These are phyloP conservation scores for Phycomyces blakesleeanus DNA, from an alignment of 192 early-diverging fungal species.

Conservation along the genomic window DNA sequence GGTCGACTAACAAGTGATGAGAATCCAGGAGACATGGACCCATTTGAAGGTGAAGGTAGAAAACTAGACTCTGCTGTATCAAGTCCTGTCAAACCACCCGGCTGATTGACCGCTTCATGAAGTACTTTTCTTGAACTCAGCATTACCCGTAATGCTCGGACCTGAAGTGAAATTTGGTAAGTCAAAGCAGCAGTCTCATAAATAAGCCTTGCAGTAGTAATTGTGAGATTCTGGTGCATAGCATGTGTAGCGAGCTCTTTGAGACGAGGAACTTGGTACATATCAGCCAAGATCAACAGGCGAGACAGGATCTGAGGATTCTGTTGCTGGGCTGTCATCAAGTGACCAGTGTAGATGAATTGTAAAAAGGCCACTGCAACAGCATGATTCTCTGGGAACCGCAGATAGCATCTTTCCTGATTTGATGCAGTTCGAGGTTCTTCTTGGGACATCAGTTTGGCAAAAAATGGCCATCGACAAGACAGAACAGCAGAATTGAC, in stretches of 20 bases:
- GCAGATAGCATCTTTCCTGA: conserved; percentile 12
- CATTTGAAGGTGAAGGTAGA: too few relatives aligned
- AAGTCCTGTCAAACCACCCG: too few relatives aligned
- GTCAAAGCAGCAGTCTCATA: conserved; percentile 65
- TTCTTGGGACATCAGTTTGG: conserved; percentile 23
- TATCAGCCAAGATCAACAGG: conserved; percentile 55
- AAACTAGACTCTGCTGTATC: too few relatives aligned
- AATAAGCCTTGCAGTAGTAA: conserved; percentile 55
- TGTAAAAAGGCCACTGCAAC: conserved; percentile 36
- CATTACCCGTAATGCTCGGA: conserved; percentile 51
- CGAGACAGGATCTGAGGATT: conserved; percentile 62
- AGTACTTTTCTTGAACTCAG: conserved; percentile 50
- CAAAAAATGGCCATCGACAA: conserved; percentile 54
- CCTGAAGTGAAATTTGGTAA: conserved; percentile 59
- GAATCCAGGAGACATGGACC: too few relatives aligned
- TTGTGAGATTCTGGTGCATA: conserved; percentile 58
- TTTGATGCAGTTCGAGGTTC: neutral
- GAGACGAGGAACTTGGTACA: conserved; percentile 54
- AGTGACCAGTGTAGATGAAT: conserved; percentile 43
- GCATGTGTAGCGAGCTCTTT: conserved; percentile 51
- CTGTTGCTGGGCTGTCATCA: conserved; percentile 61
- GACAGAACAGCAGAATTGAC: conserved; percentile 51
- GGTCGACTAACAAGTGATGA: too few relatives aligned
- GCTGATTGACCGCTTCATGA: conserved; percentile 14
- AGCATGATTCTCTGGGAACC: conserved; percentile 29